phyloP scores from a whole-genome alignment of 2,329 filamentous ascomycete species.

The Exophiala calicioides region DNA sequence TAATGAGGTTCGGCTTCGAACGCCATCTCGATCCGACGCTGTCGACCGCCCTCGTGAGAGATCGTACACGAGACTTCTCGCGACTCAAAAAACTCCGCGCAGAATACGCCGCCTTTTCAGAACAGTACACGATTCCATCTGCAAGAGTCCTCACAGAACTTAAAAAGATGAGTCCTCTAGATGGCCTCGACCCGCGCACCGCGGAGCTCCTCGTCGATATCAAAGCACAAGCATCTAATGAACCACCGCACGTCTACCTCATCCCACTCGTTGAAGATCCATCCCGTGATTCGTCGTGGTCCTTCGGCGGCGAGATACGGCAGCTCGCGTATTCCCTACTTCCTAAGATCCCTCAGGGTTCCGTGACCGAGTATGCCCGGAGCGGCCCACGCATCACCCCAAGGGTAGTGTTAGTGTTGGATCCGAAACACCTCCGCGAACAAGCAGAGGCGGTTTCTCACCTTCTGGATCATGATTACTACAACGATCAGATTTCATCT shows the following conservation, averaged over 20 bases:
- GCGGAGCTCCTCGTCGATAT: conserved; percentile 55
- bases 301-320: conserved; percentile 53
- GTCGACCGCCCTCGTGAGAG: conserved; percentile 31
- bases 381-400: conserved; percentile 36
- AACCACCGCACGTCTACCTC: conserved; percentile 58
- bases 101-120: conserved; percentile 37
- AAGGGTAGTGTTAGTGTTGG: background rate
- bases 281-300: conserved; percentile 59
- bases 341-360: conserved; percentile 13
- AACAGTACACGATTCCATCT: conserved; percentile 36
- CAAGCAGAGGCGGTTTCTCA: conserved; percentile 1
- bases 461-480: conserved; percentile 1
- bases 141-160: background rate
- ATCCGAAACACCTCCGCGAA: background rate
- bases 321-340: conserved; percentile 58
- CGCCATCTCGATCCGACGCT: conserved; percentile 36
- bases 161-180: conserved; percentile 10
- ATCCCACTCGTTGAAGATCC: conserved; percentile 63
- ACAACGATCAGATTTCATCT: background rate
- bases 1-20: conserved; percentile 45
- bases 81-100: conserved; percentile 19
- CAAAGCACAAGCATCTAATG: too few relatives aligned
- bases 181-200: conserved; percentile 50
- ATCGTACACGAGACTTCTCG: conserved; percentile 33
- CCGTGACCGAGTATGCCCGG: conserved; percentile 26